A percentile compares a stretch with the other conserved stretches of the same genome.
phyloP scores from a whole-genome alignment of 164 flowering plant species.

The Amborella trichopoda region DNA sequence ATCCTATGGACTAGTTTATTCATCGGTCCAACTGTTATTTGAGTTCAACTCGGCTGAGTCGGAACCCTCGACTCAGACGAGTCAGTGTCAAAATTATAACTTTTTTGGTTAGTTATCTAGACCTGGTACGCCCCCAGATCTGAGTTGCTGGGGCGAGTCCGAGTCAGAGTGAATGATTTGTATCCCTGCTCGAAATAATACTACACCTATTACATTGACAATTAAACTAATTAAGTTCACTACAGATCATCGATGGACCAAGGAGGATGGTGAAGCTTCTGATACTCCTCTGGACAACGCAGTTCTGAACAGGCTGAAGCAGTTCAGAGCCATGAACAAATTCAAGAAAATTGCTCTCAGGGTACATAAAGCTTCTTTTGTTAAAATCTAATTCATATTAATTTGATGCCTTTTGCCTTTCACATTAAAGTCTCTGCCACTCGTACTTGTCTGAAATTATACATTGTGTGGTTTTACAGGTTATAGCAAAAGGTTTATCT shows the following conservation, averaged over 20 bases:
- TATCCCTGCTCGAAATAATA: too few relatives aligned
- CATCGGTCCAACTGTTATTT: too few relatives aligned
- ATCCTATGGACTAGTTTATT: too few relatives aligned
- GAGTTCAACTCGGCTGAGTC: too few relatives aligned
- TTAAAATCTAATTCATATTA: too few relatives aligned
- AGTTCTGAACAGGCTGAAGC: constrained; percentile 75
- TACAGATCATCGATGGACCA: constrained; percentile 96
- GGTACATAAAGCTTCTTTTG: constrained; percentile 17
- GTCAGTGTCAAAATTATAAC: too few relatives aligned
- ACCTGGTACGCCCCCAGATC: too few relatives aligned
- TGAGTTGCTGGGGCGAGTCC: too few relatives aligned
- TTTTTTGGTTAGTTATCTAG: too few relatives aligned
- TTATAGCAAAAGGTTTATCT: constrained; percentile 86
- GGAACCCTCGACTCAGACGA: too few relatives aligned
- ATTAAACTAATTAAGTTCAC: neutral
- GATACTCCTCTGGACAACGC: constrained; percentile 93
- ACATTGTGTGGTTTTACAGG: constrained; percentile 22
- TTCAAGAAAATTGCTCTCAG: constrained; percentile 95
- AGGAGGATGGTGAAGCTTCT: constrained; percentile 97
- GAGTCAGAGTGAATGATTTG: too few relatives aligned
- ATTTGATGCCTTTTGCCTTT: too few relatives aligned
- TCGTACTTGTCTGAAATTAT: neutral
- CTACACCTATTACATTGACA: neutral
- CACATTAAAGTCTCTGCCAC: neutral
- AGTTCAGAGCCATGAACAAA: constrained; percentile 92